Evolutionary conservation across 371 early-diverging fungal genomes (phyloP).

Genomic region (Coemansia sp.): DNA sequence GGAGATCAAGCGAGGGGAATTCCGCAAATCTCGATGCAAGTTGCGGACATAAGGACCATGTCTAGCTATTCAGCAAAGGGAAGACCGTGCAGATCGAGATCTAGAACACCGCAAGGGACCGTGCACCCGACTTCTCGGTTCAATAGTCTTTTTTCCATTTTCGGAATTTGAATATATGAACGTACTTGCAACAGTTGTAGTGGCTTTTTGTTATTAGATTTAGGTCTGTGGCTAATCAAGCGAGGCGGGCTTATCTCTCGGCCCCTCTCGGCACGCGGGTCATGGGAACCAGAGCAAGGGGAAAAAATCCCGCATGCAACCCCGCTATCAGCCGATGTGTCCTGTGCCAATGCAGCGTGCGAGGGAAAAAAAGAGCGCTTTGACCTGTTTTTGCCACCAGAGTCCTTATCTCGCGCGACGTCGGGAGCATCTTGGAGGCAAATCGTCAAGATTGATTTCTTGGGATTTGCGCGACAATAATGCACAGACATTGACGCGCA

Average conservation of each 20-base stretch:
- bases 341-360: no score
- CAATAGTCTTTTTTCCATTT: conserved; percentile 2
- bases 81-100: not conserved
- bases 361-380: no score
- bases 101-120: conserved; percentile 3
- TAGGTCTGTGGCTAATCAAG: conserved; percentile 1
- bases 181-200: not conserved
- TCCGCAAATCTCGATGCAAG: no score
- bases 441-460: not conserved
- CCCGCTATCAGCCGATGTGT: no score
- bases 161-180: conserved; percentile 3
- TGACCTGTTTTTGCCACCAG: no score
- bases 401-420: no score
- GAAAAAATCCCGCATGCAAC: not conserved
- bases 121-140: not conserved
- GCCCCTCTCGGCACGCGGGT: not conserved
- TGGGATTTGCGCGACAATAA: not conserved
- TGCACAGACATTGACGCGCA: not conserved
- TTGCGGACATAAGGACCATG: no score
- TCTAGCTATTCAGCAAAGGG: no score
- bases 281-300: not conserved
- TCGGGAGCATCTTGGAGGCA: no score
- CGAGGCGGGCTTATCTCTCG: not conserved
- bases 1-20: no score
- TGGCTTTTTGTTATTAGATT: not conserved